A percentile compares a stretch with the other conserved stretches of the same genome.
phyloP scores from a whole-genome alignment of 768 basidiomycete genomes.

The Sutorius australiensis region DNA sequence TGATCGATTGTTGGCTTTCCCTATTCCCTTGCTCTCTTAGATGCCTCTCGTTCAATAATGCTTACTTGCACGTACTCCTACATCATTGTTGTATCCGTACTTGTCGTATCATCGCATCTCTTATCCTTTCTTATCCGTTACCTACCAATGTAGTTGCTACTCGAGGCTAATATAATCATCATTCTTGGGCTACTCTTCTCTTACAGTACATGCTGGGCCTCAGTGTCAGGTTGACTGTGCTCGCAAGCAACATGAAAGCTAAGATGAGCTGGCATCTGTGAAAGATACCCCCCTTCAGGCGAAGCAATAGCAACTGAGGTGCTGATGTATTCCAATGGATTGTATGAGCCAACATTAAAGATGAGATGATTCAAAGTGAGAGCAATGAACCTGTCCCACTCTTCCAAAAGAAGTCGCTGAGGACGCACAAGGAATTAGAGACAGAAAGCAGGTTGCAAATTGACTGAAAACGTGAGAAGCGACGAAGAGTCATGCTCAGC shows the following conservation, averaged over 20 bases:
- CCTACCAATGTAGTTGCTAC: constrained; percentile 15
- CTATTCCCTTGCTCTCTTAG: constrained; percentile 10
- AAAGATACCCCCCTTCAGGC: constrained; percentile 55
- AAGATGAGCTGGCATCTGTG: constrained; percentile 71
- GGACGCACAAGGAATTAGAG: constrained; percentile 2
- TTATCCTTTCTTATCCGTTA: constrained; percentile 21
- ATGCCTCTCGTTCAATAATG: constrained; percentile 6
- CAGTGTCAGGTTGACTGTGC: constrained; percentile 68
- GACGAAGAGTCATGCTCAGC: constrained; percentile 49
- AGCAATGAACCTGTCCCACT: constrained; percentile 46
- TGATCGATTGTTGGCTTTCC: neutral
- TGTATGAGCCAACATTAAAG: constrained; percentile 56
- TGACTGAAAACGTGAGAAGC: neutral
- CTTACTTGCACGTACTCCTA: constrained; percentile 10
- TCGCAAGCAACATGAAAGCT: constrained; percentile 64
- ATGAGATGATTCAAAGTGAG: constrained; percentile 61
- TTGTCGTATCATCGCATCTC: constrained; percentile 21
- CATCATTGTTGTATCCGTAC: constrained; percentile 32
- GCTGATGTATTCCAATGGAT: constrained; percentile 42
- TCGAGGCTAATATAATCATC: constrained; percentile 14
- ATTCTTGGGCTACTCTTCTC: constrained; percentile 7
- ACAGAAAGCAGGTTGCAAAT: neutral
- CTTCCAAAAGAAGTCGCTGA: constrained; percentile 46
- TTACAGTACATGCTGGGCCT: constrained; percentile 31
- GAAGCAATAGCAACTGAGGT: constrained; percentile 33